These are phyloP conservation scores for Fusarium subtropicale DNA, from an alignment of 2,329 filamentous ascomycete genomes.

Conservation along the genomic window DNA sequence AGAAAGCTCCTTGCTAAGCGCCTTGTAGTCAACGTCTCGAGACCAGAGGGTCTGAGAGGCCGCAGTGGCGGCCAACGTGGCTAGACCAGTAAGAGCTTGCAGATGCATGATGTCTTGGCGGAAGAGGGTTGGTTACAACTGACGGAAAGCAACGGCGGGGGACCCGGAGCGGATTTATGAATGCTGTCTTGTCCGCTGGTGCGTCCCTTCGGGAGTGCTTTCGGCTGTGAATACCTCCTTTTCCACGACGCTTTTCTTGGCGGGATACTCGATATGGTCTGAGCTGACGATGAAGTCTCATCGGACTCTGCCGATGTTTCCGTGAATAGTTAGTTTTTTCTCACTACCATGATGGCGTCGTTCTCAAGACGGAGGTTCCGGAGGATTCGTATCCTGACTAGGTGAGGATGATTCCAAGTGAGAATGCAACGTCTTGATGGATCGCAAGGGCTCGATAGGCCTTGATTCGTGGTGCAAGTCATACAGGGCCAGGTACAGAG, in stretches of 20 bases:
- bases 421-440: background rate
- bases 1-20: constrained; percentile 6
- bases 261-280: background rate
- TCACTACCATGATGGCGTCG: background rate
- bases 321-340: background rate
- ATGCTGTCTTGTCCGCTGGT: background rate
- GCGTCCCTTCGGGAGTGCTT: background rate
- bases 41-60: constrained; percentile 4
- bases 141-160: background rate
- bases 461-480: background rate
- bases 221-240: background rate
- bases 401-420: background rate
- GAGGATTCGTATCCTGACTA: background rate
- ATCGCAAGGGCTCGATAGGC: background rate
- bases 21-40: constrained; percentile 1
- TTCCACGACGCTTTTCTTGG: background rate
- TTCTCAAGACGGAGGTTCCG: background rate
- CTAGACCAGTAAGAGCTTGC: background rate
- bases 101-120: constrained; percentile 6
- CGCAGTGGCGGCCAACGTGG: background rate
- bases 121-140: background rate
- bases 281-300: background rate
- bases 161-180: background rate
- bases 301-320: background rate
- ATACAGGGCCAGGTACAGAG: background rate